Conservation (phyloP, 2,329 filamentous ascomycete species). For the Dendrostoma leiphaemia region DNA sequence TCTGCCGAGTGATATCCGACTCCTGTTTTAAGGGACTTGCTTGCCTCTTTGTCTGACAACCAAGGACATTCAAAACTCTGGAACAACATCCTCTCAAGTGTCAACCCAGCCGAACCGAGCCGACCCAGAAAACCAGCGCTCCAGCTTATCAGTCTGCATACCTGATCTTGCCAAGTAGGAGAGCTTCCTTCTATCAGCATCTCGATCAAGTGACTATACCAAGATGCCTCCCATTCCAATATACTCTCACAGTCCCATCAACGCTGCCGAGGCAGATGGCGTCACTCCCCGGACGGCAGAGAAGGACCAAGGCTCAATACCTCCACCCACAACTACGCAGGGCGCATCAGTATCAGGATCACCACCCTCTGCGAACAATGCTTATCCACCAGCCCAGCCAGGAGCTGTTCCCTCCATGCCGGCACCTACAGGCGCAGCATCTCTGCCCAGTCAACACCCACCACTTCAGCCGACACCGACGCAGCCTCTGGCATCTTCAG, state of each 20-base stretch:
- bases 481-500: constrained; percentile 28
- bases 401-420: constrained; percentile 45
- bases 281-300: constrained; percentile 44
- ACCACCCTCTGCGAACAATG: constrained; percentile 19
- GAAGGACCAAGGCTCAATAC: constrained; percentile 3
- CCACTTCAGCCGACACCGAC: constrained; percentile 43
- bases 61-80: too few relatives aligned
- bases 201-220: neutral
- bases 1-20: too few relatives aligned
- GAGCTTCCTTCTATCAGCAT: too few relatives aligned
- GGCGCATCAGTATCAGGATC: constrained; percentile 20
- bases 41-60: too few relatives aligned
- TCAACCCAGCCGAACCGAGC: neutral
- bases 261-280: constrained; percentile 50
- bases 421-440: constrained; percentile 37
- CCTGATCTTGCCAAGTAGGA: too few relatives aligned
- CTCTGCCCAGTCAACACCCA: constrained; percentile 31
- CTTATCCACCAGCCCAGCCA: constrained; percentile 43
- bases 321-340: constrained; percentile 30
- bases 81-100: neutral
- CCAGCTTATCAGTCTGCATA: too few relatives aligned
- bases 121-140: too few relatives aligned
- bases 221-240: constrained; percentile 62
- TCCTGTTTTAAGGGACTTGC: too few relatives aligned
- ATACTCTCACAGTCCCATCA: constrained; percentile 59